Conservation (phyloP, 2,329 filamentous ascomycete species). For the Coniochaeta sp. region DNA sequence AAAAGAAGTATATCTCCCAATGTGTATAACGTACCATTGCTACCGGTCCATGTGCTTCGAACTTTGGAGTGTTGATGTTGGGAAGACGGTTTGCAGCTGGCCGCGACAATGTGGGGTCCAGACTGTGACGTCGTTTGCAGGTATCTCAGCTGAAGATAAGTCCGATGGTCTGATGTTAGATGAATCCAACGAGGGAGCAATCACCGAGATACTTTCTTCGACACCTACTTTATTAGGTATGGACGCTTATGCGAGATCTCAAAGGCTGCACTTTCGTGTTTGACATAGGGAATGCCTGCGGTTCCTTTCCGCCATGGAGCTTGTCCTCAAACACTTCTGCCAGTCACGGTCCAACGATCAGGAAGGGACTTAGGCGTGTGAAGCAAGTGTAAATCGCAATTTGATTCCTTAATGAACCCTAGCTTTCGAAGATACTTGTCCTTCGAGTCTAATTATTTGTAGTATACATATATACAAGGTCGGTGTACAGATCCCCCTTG, state of each 20-base stretch:
- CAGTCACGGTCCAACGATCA: no score
- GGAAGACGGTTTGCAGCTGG: neutral
- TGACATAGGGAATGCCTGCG: no score
- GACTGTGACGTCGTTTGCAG: slow-evolving; percentile 12
- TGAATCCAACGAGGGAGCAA: neutral
- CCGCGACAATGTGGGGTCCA: slow-evolving; percentile 10
- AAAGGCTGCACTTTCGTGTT: no score
- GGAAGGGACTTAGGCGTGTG: no score
- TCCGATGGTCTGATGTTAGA: neutral
- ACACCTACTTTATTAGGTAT: neutral
- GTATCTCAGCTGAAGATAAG: slow-evolving; percentile 23
- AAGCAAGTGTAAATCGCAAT: no score
- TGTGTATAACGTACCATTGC: slow-evolving; percentile 25
- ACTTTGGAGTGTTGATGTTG: slow-evolving; percentile 1
- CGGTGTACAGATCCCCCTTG: neutral
- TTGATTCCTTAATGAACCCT: neutral
- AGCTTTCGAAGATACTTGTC: neutral
- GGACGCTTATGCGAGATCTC: no score
- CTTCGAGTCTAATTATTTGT: neutral
- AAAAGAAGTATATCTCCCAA: neutral
- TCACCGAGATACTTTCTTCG: neutral
- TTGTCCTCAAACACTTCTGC: no score
- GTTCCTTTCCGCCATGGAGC: no score
- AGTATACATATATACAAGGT: neutral
- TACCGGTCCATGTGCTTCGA: slow-evolving; percentile 25